Evolutionary conservation across 2,329 filamentous ascomycete species (phyloP).

Genomic region (Verticillium tricorpus): DNA sequence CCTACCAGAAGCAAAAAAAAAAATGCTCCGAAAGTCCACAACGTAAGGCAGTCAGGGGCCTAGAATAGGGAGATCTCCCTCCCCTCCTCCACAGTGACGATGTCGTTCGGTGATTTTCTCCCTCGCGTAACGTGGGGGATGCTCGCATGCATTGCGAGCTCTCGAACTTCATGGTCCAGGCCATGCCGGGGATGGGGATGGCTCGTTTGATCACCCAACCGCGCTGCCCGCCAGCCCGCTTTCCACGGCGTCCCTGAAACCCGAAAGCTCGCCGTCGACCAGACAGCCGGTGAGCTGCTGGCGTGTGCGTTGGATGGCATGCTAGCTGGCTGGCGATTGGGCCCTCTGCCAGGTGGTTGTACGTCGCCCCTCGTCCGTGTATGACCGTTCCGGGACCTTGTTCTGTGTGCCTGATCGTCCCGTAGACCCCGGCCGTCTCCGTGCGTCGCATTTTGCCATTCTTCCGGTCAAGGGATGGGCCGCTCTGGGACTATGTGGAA

Average conservation of each 20-base stretch:
- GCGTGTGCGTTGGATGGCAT: slow-evolving; percentile 3
- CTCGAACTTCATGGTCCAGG: slow-evolving; percentile 7
- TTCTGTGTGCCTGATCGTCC: slow-evolving; percentile 21
- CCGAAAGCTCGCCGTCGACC: slow-evolving; percentile 5
- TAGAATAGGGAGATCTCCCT: slow-evolving; percentile 4
- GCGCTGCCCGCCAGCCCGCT: slow-evolving; percentile 7
- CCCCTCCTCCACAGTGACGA: not conserved
- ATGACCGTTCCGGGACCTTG: slow-evolving; percentile 7
- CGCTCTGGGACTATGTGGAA: slow-evolving; percentile 14
- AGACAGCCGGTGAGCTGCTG: not conserved
- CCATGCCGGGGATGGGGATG: slow-evolving; percentile 11
- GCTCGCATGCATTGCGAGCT: slow-evolving; percentile 1
- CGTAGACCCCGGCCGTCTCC: slow-evolving; percentile 13
- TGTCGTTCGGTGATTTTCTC: not conserved
- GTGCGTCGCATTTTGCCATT: slow-evolving; percentile 3
- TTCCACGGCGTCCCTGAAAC: slow-evolving; percentile 14
- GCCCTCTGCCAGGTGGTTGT: not conserved
- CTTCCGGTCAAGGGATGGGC: not conserved
- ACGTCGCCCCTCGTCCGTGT: slow-evolving; percentile 1
- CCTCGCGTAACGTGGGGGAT: not conserved
- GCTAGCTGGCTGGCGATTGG: not conserved
- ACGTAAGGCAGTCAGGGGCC: not conserved
- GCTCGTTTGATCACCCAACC: slow-evolving; percentile 14
- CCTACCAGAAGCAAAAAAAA: not conserved
- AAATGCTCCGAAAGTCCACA: slow-evolving; percentile 1